Percentiles rank a stretch among this genome's conserved stretches.
phyloP scores from a whole-genome alignment of 2,329 filamentous ascomycete species.

The Claviceps sp. region DNA sequence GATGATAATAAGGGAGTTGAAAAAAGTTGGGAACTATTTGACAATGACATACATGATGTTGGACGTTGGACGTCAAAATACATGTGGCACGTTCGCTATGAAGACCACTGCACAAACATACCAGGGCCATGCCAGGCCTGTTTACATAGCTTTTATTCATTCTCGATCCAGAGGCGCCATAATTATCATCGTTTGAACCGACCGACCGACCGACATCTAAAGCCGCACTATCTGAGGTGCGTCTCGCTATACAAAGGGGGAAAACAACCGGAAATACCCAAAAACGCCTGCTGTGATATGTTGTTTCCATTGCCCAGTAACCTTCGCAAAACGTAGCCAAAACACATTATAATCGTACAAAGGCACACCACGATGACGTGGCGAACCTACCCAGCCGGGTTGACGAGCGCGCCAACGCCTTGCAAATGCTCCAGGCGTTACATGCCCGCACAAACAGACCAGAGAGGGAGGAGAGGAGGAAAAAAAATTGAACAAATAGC shows the following conservation, averaged over 20 bases:
- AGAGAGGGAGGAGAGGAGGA: constrained; percentile 4
- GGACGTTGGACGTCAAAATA: not conserved
- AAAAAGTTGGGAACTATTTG: not conserved
- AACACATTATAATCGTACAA: constrained; percentile 4
- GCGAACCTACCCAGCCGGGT: not conserved
- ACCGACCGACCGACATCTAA: constrained; percentile 3
- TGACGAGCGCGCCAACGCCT: not conserved
- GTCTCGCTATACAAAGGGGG: not conserved
- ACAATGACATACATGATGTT: not conserved
- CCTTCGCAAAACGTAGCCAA: constrained; percentile 1
- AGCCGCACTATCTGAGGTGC: not conserved
- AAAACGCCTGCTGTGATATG: constrained; percentile 9
- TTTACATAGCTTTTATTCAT: not conserved
- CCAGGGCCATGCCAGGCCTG: not conserved
- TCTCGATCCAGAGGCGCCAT: not conserved
- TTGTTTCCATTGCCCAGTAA: constrained; percentile 1
- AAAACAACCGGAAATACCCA: constrained; percentile 3
- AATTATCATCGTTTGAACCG: constrained; percentile 8
- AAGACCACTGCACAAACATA: not conserved
- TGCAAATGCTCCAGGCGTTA: constrained; percentile 9
- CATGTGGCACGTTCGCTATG: not conserved
- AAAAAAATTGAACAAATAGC: constrained; percentile 9
- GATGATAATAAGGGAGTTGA: no score
- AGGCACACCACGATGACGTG: not conserved
- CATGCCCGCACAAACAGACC: constrained; percentile 3